Conservation (phyloP, 129 eudicot genomes). For the Scalesia atractyloides region DNA sequence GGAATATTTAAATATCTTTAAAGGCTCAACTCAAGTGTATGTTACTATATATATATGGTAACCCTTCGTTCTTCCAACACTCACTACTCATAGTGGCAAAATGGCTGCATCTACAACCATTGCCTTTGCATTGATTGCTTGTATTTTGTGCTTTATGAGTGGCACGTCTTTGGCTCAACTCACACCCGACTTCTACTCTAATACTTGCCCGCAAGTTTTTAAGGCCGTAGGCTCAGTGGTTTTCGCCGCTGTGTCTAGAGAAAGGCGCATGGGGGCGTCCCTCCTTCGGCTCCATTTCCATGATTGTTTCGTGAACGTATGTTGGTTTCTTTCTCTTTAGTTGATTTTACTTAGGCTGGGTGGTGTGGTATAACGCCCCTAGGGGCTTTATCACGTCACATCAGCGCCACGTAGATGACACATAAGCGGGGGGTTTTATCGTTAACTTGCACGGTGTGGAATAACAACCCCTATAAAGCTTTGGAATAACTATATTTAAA, state of each 20-base stretch:
- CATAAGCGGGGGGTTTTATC: too few species aligned
- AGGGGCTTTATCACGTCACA: too few species aligned
- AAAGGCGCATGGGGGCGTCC: slow-evolving; percentile 68
- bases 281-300: slow-evolving; percentile 59
- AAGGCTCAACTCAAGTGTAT: not conserved
- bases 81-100: slow-evolving; percentile 22
- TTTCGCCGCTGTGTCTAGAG: slow-evolving; percentile 43
- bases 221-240: slow-evolving; percentile 31
- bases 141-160: slow-evolving; percentile 23
- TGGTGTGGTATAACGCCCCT: too few species aligned
- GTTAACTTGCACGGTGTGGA: too few species aligned
- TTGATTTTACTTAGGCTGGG: not conserved
- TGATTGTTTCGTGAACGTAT: slow-evolving; percentile 64
- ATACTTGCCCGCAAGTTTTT: slow-evolving; percentile 48
- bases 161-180: slow-evolving; percentile 47
- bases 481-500: too few species aligned
- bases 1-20: not conserved
- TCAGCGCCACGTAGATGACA: too few species aligned
- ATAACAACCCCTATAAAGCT: too few species aligned
- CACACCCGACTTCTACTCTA: slow-evolving; percentile 39
- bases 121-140: slow-evolving; percentile 23
- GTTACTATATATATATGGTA: slow-evolving; percentile 17
- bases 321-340: not conserved
- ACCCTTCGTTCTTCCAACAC: slow-evolving; percentile 13
- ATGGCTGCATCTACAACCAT: slow-evolving; percentile 21